Evolutionary conservation across 2,329 filamentous ascomycete species (phyloP).

Genomic region (Neopestalotiopsis clavispora): DNA sequence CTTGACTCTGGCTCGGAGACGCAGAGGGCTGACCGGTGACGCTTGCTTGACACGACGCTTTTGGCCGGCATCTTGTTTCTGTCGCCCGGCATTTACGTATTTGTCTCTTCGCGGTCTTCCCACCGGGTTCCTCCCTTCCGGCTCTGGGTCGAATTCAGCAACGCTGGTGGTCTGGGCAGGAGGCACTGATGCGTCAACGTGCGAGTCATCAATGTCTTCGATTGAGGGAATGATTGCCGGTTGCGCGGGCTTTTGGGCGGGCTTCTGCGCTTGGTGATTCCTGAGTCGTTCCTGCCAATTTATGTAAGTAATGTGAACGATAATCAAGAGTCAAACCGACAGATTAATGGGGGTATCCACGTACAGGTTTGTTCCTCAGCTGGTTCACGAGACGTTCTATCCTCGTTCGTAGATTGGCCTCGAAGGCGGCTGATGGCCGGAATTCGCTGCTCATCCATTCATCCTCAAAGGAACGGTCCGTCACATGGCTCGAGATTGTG

Average conservation of each 20-base stretch:
- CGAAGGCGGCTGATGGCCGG: constrained; percentile 3
- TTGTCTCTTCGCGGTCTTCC: background rate
- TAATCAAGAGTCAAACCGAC: background rate
- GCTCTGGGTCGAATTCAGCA: background rate
- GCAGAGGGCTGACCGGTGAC: constrained; percentile 23
- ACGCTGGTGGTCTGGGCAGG: background rate
- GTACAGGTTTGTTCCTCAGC: constrained; percentile 9
- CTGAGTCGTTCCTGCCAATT: no score
- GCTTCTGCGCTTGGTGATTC: no score
- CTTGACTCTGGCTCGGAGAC: constrained; percentile 28
- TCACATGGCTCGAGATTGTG: background rate
- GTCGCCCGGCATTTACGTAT: background rate
- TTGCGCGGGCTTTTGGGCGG: background rate
- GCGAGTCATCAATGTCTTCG: background rate
- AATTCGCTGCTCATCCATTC: background rate
- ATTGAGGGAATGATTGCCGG: background rate
- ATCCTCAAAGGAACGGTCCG: background rate
- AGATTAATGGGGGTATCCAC: background rate
- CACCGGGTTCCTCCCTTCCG: background rate
- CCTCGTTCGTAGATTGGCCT: background rate
- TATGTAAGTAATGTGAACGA: background rate
- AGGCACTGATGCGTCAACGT: background rate
- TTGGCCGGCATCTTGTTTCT: background rate
- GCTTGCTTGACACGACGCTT: background rate
- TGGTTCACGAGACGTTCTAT: constrained; percentile 1